A percentile compares a stretch with the other conserved stretches of the same genome.
phyloP scores from a whole-genome alignment of 2,329 filamentous ascomycete species.

The Akanthomyces uredinophilus region DNA sequence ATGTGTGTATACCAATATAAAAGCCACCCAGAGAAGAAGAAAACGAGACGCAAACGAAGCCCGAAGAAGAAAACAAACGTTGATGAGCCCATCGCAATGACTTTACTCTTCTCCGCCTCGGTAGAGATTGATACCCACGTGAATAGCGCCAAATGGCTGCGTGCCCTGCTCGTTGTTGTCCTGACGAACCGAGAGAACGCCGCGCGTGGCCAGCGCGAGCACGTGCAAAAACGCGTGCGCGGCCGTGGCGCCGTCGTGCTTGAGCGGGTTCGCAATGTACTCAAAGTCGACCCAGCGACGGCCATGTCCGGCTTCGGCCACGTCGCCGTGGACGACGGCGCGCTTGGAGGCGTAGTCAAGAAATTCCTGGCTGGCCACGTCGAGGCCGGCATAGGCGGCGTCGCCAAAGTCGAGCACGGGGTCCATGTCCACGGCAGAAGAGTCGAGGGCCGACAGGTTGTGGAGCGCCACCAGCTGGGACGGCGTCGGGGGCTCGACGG shows the following conservation, averaged over 20 bases:
- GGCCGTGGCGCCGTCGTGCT: slow-evolving; percentile 55
- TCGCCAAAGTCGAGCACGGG: slow-evolving; percentile 17
- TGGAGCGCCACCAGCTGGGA: slow-evolving; percentile 23
- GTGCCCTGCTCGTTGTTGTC: slow-evolving; percentile 29
- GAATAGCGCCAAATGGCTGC: slow-evolving; percentile 43
- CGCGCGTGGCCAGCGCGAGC: slow-evolving; percentile 64
- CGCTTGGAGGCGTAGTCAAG: slow-evolving; percentile 37
- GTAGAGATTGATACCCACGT: slow-evolving; percentile 34
- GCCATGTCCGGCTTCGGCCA: slow-evolving; percentile 19
- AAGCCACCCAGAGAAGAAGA: slow-evolving; percentile 9
- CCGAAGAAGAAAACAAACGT: not conserved
- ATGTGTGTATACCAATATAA: not conserved
- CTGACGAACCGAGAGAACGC: slow-evolving; percentile 59
- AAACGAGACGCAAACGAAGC: not conserved
- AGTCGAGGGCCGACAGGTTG: slow-evolving; percentile 31
- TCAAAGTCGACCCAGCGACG: slow-evolving; percentile 60
- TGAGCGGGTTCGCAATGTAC: slow-evolving; percentile 56
- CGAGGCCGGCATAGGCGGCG: slow-evolving; percentile 31
- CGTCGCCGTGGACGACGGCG: slow-evolving; percentile 28
- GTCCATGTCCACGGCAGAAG: slow-evolving; percentile 22
- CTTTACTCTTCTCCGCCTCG: not conserved
- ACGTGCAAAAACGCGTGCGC: slow-evolving; percentile 74
- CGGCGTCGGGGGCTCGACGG: slow-evolving; percentile 18
- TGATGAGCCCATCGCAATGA: not conserved
- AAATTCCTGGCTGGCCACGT: slow-evolving; percentile 42